Evolutionary conservation across 495 filamentous ascomycete species (phyloP), one percentile per base, ranked within the genome.

Genomic region (Tuber indicum): DNA sequence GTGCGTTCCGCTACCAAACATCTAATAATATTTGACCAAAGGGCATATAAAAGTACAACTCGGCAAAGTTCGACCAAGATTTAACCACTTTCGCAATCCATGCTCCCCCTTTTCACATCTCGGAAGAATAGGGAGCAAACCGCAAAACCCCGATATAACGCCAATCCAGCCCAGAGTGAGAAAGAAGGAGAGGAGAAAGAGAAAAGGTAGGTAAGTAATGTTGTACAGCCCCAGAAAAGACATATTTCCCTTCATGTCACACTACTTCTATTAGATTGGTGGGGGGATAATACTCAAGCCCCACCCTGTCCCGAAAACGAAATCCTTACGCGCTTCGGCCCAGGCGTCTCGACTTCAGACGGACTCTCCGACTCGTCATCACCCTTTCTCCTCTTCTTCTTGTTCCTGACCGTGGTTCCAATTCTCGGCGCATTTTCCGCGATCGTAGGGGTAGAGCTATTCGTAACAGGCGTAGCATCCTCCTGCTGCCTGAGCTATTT

Each of bases 311-410:
- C 82, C 23, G 82, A 84, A 49, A 84, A 83, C 19, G 82, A 84
- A 32, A 84, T 83, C 42, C 82, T 78, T 21, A 83, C 82, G 26
- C 82, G 74, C 70, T 84, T 84, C 72, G 81, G 82, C 26, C 82
- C 82, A n/a, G 82, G 82, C 26, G 82, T 83, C 74, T 84, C 82
- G 16, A 83, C 82, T 72, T 83, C 82, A 17, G 82, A 84, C n/a
- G 82, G 83, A 43, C 82, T 83, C 73, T 83, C 82, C 8, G 82
- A 83, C 73, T 83, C 82, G 23, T 84, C 82, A 39, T 84, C 82
- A 23, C 74, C 82, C 58, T 76, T 83, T 43, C 79, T 77, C 6
- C 82, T 82, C 58, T 83, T 83, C 76, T 84, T 84, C 73, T 82
- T 84, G 9, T 84, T 83, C 44, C 75, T 79, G 16, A 42, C 69